Percentiles rank a stretch among this genome's conserved stretches.
phyloP scores from a whole-genome alignment of 2,329 filamentous ascomycete species.

The Fusarium sororula region DNA sequence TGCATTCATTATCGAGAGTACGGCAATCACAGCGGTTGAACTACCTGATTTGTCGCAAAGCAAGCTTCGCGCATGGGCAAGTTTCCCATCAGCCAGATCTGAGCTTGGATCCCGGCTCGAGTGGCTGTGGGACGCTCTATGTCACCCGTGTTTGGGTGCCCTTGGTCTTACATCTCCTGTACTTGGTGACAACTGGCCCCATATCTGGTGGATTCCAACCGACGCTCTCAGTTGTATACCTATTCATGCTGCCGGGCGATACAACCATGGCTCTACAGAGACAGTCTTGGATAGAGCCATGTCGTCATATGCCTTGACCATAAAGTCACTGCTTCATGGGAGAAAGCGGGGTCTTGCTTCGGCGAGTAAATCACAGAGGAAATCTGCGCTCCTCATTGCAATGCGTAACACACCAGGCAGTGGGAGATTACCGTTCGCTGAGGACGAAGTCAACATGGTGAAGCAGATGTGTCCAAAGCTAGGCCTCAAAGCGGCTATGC shows the following conservation, averaged over 20 bases:
- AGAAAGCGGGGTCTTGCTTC: not conserved
- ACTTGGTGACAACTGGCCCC: too few species aligned
- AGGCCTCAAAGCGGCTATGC: fast-evolving
- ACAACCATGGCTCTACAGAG: not conserved
- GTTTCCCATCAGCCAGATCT: not conserved
- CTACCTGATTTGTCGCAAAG: not conserved
- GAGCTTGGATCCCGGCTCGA: not conserved
- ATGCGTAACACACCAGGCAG: not conserved
- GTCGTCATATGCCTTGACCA: not conserved
- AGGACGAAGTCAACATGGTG: not conserved
- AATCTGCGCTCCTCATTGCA: fast-evolving
- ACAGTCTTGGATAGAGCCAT: not conserved
- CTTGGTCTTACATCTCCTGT: not conserved
- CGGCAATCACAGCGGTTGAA: not conserved
- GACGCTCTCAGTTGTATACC: not conserved
- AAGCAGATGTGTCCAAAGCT: not conserved
- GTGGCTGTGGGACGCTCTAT: not conserved
- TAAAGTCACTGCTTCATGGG: not conserved
- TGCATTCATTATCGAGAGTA: not conserved
- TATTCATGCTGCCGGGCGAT: not conserved
- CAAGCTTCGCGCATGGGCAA: not conserved
- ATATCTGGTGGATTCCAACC: not conserved
- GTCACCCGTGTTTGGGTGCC: fast-evolving
- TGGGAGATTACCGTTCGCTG: fast-evolving
- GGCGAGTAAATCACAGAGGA: fast-evolving